phyloP scores from a whole-genome alignment of 1,284 basidiomycete genomes.

The Marasmius tenuissimus region DNA sequence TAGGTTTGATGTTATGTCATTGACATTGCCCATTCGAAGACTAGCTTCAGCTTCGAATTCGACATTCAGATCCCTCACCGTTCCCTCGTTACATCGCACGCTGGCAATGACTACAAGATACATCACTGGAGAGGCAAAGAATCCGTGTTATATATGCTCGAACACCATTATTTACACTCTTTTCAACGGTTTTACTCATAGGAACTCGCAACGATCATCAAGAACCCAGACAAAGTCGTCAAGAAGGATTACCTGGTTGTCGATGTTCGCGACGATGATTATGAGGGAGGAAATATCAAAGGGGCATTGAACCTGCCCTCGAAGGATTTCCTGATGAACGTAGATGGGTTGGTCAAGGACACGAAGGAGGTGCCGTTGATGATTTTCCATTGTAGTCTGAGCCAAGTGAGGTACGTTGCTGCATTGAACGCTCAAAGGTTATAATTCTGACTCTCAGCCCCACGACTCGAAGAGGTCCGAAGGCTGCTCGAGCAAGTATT shows the following conservation, averaged over 20 bases:
- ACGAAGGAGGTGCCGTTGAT: constrained; percentile 62
- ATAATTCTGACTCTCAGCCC: neutral
- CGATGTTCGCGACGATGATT: constrained; percentile 80
- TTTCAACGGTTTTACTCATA: constrained; percentile 25
- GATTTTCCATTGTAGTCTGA: constrained; percentile 76
- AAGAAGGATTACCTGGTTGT: constrained; percentile 71
- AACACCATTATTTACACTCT: too few species aligned
- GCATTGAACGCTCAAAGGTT: neutral
- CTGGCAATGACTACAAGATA: neutral
- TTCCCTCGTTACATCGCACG: neutral
- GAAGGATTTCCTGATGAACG: constrained; percentile 49
- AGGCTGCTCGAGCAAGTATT: constrained; percentile 62
- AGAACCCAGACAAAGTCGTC: constrained; percentile 50
- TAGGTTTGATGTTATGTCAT: neutral
- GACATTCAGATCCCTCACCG: neutral
- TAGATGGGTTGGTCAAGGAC: constrained; percentile 58
- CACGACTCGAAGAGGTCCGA: constrained; percentile 58
- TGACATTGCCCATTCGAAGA: neutral
- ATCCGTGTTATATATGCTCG: neutral
- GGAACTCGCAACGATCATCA: constrained; percentile 70
- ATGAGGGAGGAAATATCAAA: constrained; percentile 72
- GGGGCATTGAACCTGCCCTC: constrained; percentile 64
- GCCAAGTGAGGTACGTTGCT: constrained; percentile 64
- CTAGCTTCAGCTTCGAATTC: neutral
- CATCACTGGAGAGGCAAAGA: neutral